Percentiles rank a stretch among this genome's conserved stretches.
These are phyloP conservation scores for Fragaria iinumae DNA, from an alignment of 306 rosid genomes.

Conservation along the genomic window DNA sequence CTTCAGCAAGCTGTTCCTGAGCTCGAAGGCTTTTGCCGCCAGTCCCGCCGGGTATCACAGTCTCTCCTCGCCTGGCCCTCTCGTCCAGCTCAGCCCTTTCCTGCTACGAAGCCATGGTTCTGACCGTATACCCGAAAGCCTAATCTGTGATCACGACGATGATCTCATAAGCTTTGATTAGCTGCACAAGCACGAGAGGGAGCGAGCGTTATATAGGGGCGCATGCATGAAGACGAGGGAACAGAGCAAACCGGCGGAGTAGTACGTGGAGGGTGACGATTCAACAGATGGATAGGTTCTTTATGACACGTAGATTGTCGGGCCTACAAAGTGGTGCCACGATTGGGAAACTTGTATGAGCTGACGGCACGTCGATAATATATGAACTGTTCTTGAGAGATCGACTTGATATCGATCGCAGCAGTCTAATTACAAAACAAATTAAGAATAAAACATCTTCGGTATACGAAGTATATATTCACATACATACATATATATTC, in stretches of 20 bases:
- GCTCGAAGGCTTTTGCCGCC: conserved; percentile 42
- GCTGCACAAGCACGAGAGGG: background rate
- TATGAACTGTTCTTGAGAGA: background rate
- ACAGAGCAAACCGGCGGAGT: background rate
- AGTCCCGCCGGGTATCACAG: conserved; percentile 34
- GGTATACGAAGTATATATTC: too few relatives aligned
- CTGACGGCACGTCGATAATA: background rate
- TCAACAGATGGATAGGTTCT: background rate
- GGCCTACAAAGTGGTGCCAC: conserved; percentile 6
- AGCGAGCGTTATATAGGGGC: background rate
- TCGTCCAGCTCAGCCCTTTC: conserved; percentile 23
- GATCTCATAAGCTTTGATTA: background rate
- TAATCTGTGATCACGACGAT: background rate
- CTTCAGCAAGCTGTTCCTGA: conserved; percentile 39
- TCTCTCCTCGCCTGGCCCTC: conserved; percentile 32
- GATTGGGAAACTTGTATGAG: background rate
- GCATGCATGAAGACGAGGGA: background rate
- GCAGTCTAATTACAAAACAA: background rate
- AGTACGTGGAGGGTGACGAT: conserved; percentile 8
- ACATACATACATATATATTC: too few relatives aligned
- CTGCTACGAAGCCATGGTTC: conserved; percentile 26
- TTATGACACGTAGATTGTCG: background rate
- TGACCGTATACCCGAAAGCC: background rate
- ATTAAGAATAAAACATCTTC: too few relatives aligned
- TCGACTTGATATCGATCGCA: background rate